These are phyloP conservation scores for Coemansia sp. DNA, from an alignment of 192 early-diverging fungal genomes.

Conservation along the genomic window DNA sequence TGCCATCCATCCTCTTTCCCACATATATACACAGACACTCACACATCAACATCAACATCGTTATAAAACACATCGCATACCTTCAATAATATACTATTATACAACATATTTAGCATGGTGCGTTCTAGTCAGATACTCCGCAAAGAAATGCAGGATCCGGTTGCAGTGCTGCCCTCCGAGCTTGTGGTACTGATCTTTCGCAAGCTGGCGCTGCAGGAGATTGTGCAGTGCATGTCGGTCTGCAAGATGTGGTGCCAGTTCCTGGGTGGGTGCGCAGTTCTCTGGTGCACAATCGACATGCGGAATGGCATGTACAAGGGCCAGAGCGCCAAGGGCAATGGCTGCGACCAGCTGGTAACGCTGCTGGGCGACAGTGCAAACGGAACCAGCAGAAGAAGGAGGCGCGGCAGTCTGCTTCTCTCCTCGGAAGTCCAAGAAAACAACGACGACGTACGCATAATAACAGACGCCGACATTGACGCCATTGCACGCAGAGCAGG, in stretches of 20 bases:
- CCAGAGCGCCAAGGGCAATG: not conserved
- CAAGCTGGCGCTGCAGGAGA: slow-evolving; percentile 25
- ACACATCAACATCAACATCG: no score
- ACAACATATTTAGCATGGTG: not conserved
- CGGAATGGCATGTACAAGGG: not conserved
- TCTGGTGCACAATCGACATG: slow-evolving; percentile 39
- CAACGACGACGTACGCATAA: not conserved
- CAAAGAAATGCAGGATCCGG: slow-evolving; percentile 23
- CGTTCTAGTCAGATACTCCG: not conserved
- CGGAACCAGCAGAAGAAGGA: not conserved
- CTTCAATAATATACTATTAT: not conserved
- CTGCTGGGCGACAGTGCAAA: not conserved
- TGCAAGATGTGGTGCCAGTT: slow-evolving; percentile 38
- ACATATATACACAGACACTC: no score
- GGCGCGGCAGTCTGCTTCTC: not conserved
- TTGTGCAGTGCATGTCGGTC: slow-evolving; percentile 36
- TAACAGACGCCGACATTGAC: not conserved
- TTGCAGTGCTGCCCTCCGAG: slow-evolving; percentile 26
- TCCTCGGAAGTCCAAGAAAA: not conserved
- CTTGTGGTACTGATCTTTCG: slow-evolving; percentile 34
- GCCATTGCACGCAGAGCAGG: slow-evolving; percentile 34
- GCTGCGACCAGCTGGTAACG: not conserved
- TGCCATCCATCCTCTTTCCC: no score
- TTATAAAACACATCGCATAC: no score
- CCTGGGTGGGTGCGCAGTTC: slow-evolving; percentile 20